Percentiles rank a stretch among this genome's conserved stretches.
Conservation (phyloP, 177 flowering plant species). For the Vitis hybrid region DNA sequence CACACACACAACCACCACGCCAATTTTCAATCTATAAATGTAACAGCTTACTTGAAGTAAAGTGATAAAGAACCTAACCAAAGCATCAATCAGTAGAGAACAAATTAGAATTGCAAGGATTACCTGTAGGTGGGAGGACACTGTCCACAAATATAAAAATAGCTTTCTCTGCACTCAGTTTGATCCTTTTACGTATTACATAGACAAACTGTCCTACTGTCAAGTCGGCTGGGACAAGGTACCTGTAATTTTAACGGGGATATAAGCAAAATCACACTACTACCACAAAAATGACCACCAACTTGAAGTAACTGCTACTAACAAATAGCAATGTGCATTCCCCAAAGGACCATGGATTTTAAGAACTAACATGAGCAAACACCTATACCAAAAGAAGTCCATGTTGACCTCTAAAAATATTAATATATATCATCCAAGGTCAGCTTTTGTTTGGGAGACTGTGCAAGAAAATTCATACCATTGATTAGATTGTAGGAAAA, state of each 20-base stretch:
- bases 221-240: conserved; percentile 82
- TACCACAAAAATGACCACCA: too few relatives aligned
- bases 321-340: too few relatives aligned
- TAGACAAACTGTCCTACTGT: conserved; percentile 85
- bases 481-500: too few relatives aligned
- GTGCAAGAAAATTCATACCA: too few relatives aligned
- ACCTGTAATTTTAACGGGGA: conserved; percentile 39
- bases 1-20: too few relatives aligned
- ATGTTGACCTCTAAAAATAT: too few relatives aligned
- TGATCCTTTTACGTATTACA: conserved; percentile 83
- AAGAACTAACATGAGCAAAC: too few relatives aligned
- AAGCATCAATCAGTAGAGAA: background rate
- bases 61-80: background rate
- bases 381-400: too few relatives aligned
- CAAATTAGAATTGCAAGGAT: background rate
- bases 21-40: background rate
- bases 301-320: too few relatives aligned
- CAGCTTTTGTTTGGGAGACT: too few relatives aligned
- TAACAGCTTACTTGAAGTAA: background rate
- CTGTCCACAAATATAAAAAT: conserved; percentile 76
- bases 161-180: conserved; percentile 81
- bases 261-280: background rate
- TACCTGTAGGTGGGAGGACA: conserved; percentile 80
- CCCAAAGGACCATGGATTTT: too few relatives aligned
- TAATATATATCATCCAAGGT: too few relatives aligned